These are phyloP conservation scores for Coprinopsis marcescibilis DNA, from an alignment of 768 basidiomycete species.

Conservation along the genomic window DNA sequence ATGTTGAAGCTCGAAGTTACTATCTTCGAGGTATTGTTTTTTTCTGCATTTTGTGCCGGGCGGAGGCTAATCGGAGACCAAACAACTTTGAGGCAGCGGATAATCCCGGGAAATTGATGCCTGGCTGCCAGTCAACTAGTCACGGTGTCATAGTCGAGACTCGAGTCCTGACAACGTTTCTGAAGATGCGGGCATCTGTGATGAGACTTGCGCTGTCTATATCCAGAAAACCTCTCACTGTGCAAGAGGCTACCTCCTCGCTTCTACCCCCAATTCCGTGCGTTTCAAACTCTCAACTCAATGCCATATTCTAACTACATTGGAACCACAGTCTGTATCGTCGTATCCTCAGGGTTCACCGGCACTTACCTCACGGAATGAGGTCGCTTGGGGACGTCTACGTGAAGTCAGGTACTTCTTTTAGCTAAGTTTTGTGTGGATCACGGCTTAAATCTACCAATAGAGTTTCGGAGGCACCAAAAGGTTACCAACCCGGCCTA, in stretches of 20 bases:
- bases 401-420: conserved; percentile 62
- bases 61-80: too few relatives aligned
- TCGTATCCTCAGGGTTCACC: conserved; percentile 74
- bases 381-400: conserved; percentile 81
- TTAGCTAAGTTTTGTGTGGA: background rate
- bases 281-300: conserved; percentile 20
- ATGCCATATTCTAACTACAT: conserved; percentile 1
- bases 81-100: too few relatives aligned
- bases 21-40: too few relatives aligned
- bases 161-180: too few relatives aligned
- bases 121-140: too few relatives aligned
- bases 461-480: conserved; percentile 85
- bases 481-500: conserved; percentile 79
- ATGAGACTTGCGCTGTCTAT: conserved; percentile 51
- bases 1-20: too few relatives aligned
- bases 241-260: conserved; percentile 57
- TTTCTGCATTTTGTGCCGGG: too few relatives aligned
- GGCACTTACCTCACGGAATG: conserved; percentile 69
- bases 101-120: too few relatives aligned
- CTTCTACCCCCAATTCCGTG: conserved; percentile 84
- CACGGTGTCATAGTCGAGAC: too few relatives aligned
- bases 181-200: conserved; percentile 37
- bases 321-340: conserved; percentile 61
- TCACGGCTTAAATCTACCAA: background rate
- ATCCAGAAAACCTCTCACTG: conserved; percentile 49